phyloP scores from a whole-genome alignment of 2,329 filamentous ascomycete genomes.

The Neofusicoccum cordaticola region DNA sequence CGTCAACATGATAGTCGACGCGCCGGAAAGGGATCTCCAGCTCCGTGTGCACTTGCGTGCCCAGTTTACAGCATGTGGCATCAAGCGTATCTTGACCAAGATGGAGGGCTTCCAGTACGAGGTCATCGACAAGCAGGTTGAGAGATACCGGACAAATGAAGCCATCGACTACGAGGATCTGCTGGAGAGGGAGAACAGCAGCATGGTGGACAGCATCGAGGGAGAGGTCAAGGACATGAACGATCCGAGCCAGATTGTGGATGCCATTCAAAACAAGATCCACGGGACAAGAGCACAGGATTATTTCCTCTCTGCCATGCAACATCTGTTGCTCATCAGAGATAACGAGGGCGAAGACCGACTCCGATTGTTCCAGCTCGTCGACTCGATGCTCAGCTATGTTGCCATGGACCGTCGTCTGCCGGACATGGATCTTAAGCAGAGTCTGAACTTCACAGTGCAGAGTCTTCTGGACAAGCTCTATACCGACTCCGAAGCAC shows the following conservation, averaged over 20 bases:
- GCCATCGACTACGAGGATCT: conserved; percentile 98
- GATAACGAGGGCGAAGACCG: conserved; percentile 91
- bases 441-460: conserved; percentile 95
- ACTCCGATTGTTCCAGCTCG: conserved; percentile 92
- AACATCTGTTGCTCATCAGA: conserved; percentile 88
- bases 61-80: conserved; percentile 92
- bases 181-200: conserved; percentile 85
- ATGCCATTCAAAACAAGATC: conserved; percentile 84
- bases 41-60: conserved; percentile 90
- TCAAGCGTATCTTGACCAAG: conserved; percentile 90
- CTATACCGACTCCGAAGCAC: conserved; percentile 92
- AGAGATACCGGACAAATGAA: conserved; percentile 88
- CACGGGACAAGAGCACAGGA: conserved; percentile 83
- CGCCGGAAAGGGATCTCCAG: conserved; percentile 83
- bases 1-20: conserved; percentile 95
- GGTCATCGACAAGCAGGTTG: conserved; percentile 96
- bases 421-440: conserved; percentile 96
- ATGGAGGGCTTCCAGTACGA: conserved; percentile 99
- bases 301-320: conserved; percentile 92
- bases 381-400: conserved; percentile 98
- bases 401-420: conserved; percentile 96
- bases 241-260: conserved; percentile 88
- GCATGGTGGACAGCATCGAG: conserved; percentile 83
- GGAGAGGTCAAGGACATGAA: conserved; percentile 87
- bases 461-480: conserved; percentile 93